These are phyloP conservation scores for Pythium rishiriense DNA, from an alignment of 352 stramenopile genomes.

Conservation along the genomic window DNA sequence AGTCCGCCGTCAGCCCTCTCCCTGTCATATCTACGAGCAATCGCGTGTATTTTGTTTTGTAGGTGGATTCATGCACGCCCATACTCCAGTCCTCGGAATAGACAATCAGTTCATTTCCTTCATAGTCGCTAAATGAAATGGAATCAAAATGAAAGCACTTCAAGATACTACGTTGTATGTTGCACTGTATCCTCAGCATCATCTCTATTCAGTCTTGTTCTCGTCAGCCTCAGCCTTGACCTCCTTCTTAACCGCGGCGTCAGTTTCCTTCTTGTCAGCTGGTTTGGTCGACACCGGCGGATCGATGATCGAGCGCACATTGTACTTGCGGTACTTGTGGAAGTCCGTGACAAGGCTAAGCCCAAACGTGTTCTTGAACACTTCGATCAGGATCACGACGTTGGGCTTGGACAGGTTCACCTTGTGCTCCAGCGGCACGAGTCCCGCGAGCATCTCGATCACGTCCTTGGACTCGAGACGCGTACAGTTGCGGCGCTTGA, in stretches of 20 bases:
- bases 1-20: no score
- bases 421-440: conserved; percentile 66
- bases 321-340: conserved; percentile 75
- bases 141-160: no score
- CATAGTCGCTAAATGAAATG: no score
- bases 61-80: no score
- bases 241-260: conserved; percentile 17
- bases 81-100: no score
- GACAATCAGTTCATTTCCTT: no score
- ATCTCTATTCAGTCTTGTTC: conserved; percentile 20
- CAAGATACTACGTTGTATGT: no score
- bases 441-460: conserved; percentile 60
- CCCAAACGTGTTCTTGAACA: conserved; percentile 77
- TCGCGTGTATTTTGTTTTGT: no score
- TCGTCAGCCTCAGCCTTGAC: neutral
- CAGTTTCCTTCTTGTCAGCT: conserved; percentile 25
- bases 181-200: neutral
- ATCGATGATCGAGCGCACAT: conserved; percentile 73
- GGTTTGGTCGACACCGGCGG: conserved; percentile 44
- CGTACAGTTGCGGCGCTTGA: conserved; percentile 80
- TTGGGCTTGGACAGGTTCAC: conserved; percentile 71
- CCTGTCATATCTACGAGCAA: no score
- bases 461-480: conserved; percentile 72
- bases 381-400: conserved; percentile 66
- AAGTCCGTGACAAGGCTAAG: conserved; percentile 77